Evolutionary conservation across 2,329 filamentous ascomycete species (phyloP).

Genomic region (Pseudogymnoascus sp.): DNA sequence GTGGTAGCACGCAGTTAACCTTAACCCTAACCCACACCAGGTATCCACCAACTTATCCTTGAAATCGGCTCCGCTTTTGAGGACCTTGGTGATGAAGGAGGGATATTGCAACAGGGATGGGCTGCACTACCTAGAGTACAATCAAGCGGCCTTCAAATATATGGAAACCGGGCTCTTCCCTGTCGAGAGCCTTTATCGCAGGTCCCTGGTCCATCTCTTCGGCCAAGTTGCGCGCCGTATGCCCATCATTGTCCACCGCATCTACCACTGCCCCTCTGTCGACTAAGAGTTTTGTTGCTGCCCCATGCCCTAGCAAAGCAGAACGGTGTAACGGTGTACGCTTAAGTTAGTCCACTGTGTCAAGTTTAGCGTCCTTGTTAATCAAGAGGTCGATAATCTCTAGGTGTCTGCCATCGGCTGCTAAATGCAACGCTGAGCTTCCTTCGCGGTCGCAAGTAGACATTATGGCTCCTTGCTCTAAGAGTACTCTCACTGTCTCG

Average conservation of each 20-base stretch:
- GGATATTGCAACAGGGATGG: background rate
- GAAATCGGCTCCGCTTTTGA: background rate
- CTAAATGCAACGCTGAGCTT: conserved; percentile 12
- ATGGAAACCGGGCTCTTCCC: background rate
- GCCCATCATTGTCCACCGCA: background rate
- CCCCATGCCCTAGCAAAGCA: conserved; percentile 8
- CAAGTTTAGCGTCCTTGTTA: conserved; percentile 6
- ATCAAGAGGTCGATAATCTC: conserved; percentile 9
- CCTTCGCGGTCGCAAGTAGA: conserved; percentile 10
- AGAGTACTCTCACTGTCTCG: conserved; percentile 9
- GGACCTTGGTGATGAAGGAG: background rate
- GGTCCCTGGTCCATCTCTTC: background rate
- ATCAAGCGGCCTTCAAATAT: background rate
- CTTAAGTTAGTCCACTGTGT: conserved; percentile 6
- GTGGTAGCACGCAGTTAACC: too few relatives aligned
- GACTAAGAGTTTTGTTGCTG: conserved; percentile 9
- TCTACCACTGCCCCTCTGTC: background rate
- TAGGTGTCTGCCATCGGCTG: conserved; percentile 6
- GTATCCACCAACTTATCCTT: background rate
- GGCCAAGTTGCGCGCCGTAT: background rate
- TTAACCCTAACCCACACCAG: background rate
- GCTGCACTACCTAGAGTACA: conserved; percentile 37
- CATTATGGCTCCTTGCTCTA: background rate
- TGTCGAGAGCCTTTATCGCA: background rate
- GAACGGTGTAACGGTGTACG: conserved; percentile 9